Conservation (phyloP, 169 alveolate species). For the Cytauxzoon felis region DNA sequence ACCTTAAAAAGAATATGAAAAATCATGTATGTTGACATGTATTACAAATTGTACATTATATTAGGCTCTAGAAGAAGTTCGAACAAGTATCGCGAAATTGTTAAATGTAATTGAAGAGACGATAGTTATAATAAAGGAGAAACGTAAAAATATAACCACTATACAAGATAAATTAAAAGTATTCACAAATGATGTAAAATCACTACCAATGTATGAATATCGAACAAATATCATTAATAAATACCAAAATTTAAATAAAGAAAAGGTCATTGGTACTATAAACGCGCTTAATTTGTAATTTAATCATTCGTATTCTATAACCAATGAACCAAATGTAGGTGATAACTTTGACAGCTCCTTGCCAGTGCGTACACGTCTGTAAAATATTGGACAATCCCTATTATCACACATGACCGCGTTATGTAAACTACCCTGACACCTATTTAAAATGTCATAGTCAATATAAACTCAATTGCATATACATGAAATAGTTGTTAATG, state of each 20-base stretch:
- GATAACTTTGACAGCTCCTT: constrained; percentile 80
- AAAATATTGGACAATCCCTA: constrained; percentile 98
- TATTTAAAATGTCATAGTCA: constrained; percentile 6
- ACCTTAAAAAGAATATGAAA: constrained; percentile 29
- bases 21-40: constrained; percentile 7
- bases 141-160: constrained; percentile 9
- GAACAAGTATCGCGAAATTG: constrained; percentile 6
- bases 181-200: constrained; percentile 8
- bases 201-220: constrained; percentile 20
- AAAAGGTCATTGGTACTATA: constrained; percentile 18
- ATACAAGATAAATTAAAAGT: constrained; percentile 13
- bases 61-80: constrained; percentile 9
- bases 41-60: too few species aligned
- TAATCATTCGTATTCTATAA: constrained; percentile 43
- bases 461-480: not conserved
- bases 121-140: constrained; percentile 4
- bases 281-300: constrained; percentile 1
- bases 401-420: constrained; percentile 94
- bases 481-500: too few species aligned
- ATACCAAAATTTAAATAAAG: constrained; percentile 52
- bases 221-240: constrained; percentile 16
- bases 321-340: constrained; percentile 64
- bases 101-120: constrained; percentile 42
- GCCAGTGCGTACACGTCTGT: constrained; percentile 91
- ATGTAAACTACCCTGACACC: constrained; percentile 94